Evolutionary conservation across 1,284 basidiomycete species (phyloP), one percentile per base, ranked within the genome.

Genomic region (Apiotrichum brassicae): DNA sequence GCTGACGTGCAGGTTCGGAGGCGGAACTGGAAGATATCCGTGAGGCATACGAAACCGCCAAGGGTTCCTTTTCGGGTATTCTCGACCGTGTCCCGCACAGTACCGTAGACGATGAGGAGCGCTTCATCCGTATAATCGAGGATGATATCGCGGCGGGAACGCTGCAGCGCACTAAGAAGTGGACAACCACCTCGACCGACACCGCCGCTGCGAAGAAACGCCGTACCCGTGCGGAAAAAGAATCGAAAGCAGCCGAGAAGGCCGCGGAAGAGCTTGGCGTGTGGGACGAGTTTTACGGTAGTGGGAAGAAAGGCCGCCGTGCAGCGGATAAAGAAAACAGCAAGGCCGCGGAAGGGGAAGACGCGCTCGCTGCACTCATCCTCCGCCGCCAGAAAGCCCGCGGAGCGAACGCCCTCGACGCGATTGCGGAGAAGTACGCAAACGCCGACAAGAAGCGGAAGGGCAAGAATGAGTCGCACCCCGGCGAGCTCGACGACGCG

Each of bases 281-380:
- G 8, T 92, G 89, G 85, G 91, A 95, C 52, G 90, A 95, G 67
- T 93, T 97, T 63, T 95, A 87, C 65, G 91, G 89, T 2, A 81
- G 76, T 53, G 89, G 86, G 5, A 85, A 85, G 72, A 76, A 80
- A 18, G 82, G 83, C 14, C 75, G 80, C 39, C 77, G 82, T 52
- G 81, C 81, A 62, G 78, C 75, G 2, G 85, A 83, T 56, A 59
- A 56, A 76, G 72, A 16, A 11, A 41, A 50, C 22, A 76, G 18
- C 26, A 24, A 70, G 3, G 79, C 70, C 3, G 82, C 16, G 18
- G 33, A 79, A 38, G 84, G 30, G 11, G 76, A 81, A 43, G 85
- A 83, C 1, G 81, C 79, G 16, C 76, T 95, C 52, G 83, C 86
- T 60, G 87, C 89, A 2, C 76, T 95, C 50, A 94, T 95, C 50